Conservation (phyloP, 192 early-diverging fungal genomes). For the Podila clonocystis region DNA sequence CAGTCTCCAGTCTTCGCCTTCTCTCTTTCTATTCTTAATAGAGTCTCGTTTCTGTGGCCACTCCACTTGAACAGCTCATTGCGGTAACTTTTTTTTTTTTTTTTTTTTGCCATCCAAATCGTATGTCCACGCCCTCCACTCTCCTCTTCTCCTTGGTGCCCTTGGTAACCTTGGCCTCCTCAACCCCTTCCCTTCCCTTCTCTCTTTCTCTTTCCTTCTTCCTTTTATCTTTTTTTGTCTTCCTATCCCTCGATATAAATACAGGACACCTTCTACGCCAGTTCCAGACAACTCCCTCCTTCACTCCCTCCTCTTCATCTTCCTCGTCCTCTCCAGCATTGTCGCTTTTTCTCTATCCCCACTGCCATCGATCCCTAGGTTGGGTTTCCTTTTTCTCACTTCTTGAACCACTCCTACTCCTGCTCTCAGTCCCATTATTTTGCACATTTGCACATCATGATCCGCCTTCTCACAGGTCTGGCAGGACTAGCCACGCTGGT, state of each 20-base stretch:
- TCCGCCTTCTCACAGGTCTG: background rate
- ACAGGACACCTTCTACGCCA: too few species aligned
- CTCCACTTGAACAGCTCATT: too few species aligned
- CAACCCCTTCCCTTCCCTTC: background rate
- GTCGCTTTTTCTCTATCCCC: background rate
- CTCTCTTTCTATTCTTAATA: too few species aligned
- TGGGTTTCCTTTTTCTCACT: background rate
- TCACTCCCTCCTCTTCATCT: background rate
- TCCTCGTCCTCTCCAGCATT: background rate
- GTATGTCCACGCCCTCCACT: background rate
- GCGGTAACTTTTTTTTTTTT: too few species aligned
- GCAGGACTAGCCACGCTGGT: slow-evolving; percentile 11
- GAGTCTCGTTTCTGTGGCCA: too few species aligned
- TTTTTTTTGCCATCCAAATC: background rate
- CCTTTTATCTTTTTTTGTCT: background rate
- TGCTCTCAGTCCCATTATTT: background rate
- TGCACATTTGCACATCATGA: background rate
- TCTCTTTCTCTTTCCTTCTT: background rate
- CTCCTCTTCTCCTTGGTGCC: slow-evolving; percentile 1
- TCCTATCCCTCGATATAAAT: background rate
- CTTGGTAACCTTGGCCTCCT: background rate
- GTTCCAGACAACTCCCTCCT: background rate
- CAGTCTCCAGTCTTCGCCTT: too few species aligned
- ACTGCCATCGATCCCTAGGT: background rate
- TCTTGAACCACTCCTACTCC: background rate